Evolutionary conservation across 768 basidiomycete species (phyloP).

Genomic region (Lactarius quietus): DNA sequence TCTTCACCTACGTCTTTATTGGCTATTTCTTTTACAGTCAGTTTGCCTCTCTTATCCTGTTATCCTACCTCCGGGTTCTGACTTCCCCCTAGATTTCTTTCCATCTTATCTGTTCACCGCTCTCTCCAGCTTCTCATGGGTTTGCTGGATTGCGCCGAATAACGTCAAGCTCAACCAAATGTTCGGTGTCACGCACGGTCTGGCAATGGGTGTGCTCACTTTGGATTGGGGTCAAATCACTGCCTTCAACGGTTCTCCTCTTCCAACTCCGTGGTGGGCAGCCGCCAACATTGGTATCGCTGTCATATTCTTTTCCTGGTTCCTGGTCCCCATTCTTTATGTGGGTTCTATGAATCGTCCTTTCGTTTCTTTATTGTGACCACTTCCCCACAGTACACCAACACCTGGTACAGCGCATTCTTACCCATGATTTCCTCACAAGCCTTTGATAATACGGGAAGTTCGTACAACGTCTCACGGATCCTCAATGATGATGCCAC

Average conservation of each 20-base stretch:
- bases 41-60: conserved; percentile 68
- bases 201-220: conserved; percentile 64
- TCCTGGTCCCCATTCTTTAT: too few species aligned
- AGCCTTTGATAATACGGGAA: conserved; percentile 65
- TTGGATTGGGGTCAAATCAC: too few species aligned
- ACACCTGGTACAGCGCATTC: conserved; percentile 36
- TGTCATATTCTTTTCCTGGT: too few species aligned
- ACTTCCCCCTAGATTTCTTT: conserved; percentile 7
- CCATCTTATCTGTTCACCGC: conserved; percentile 26
- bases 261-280: too few species aligned
- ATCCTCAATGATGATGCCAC: conserved; percentile 54
- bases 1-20: conserved; percentile 44
- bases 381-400: conserved; percentile 45
- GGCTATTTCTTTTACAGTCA: conserved; percentile 43
- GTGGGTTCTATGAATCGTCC: too few species aligned
- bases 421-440: conserved; percentile 53
- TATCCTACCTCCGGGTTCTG: conserved; percentile 14
- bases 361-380: too few species aligned
- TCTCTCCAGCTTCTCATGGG: conserved; percentile 41
- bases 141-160: conserved; percentile 66
- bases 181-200: conserved; percentile 53
- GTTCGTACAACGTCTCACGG: conserved; percentile 50
- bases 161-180: conserved; percentile 69
- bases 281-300: too few species aligned
- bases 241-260: too few species aligned